phyloP scores from a whole-genome alignment of 1,139 yeast species.

The Debaryomyces udenii region DNA sequence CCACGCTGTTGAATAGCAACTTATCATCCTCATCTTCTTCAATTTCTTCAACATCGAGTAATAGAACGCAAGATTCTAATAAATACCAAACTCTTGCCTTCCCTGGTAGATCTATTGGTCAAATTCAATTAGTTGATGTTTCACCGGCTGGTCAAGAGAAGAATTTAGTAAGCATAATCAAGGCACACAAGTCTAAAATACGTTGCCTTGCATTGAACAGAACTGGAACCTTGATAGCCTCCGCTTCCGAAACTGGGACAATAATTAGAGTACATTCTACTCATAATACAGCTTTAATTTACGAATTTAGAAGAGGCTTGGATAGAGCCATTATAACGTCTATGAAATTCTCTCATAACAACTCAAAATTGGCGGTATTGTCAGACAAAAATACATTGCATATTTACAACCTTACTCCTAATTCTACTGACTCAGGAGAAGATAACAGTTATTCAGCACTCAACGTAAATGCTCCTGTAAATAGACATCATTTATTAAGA shows the following conservation, averaged over 20 bases:
- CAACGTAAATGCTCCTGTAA: conserved; percentile 22
- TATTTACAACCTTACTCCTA: conserved; percentile 57
- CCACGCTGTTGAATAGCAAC: conserved; percentile 12
- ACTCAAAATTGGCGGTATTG: conserved; percentile 75
- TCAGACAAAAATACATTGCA: conserved; percentile 91
- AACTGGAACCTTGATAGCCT: conserved; percentile 80
- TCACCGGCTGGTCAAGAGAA: conserved; percentile 63
- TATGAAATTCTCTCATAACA: conserved; percentile 81
- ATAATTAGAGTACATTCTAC: conserved; percentile 80
- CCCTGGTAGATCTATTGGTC: conserved; percentile 73
- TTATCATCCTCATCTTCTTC: conserved; percentile 21
- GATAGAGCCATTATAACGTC: conserved; percentile 82
- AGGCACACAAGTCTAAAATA: conserved; percentile 79
- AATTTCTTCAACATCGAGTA: conserved; percentile 13
- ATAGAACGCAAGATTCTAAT: conserved; percentile 20
- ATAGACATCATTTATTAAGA: conserved; percentile 70
- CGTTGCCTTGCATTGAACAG: conserved; percentile 69
- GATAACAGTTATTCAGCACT: conserved; percentile 1
- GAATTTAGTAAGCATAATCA: conserved; percentile 68
- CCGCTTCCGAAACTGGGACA: conserved; percentile 89
- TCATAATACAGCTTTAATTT: conserved; percentile 67
- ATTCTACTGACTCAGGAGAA: neutral
- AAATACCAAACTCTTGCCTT: conserved; percentile 64
- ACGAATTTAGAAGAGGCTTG: conserved; percentile 85
- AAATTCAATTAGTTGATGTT: conserved; percentile 75